These are phyloP conservation scores for Dysphania ambrosioides DNA, from an alignment of 148 eudicot genomes.

Conservation along the genomic window DNA sequence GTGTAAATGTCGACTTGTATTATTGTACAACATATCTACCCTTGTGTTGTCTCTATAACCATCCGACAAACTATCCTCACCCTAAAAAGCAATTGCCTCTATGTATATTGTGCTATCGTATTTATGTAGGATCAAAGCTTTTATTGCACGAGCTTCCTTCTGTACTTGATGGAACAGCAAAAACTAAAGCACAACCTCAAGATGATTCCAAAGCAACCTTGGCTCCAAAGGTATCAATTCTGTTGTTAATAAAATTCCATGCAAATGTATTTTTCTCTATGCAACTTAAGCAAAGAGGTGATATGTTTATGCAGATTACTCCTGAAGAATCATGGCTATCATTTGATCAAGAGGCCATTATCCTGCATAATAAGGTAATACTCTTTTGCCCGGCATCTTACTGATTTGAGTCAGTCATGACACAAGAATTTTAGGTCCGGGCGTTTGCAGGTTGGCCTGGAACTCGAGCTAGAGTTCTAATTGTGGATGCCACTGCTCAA, in stretches of 20 bases:
- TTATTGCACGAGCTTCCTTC: slow-evolving; percentile 77
- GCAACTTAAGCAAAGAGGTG: background rate
- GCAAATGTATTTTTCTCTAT: background rate
- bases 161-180: slow-evolving; percentile 84
- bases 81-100: background rate
- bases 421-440: slow-evolving; percentile 77
- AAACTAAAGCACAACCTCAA: slow-evolving; percentile 61
- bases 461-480: slow-evolving; percentile 71
- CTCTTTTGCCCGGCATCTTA: slow-evolving; percentile 15
- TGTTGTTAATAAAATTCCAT: background rate
- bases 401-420: slow-evolving; percentile 28
- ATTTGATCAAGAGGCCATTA: slow-evolving; percentile 74
- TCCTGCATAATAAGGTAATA: slow-evolving; percentile 85
- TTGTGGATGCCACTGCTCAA: slow-evolving; percentile 35
- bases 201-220: slow-evolving; percentile 76
- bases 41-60: background rate
- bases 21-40: background rate
- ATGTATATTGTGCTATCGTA: background rate
- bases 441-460: slow-evolving; percentile 99
- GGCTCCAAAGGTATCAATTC: slow-evolving; percentile 76
- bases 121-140: slow-evolving; percentile 71
- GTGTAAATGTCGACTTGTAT: background rate
- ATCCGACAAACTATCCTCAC: background rate
- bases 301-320: slow-evolving; percentile 48
- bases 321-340: slow-evolving; percentile 86